Percentiles rank a stretch among this genome's conserved stretches.
Conservation (phyloP, 2,329 filamentous ascomycete species). For the Xylaria sp. region DNA sequence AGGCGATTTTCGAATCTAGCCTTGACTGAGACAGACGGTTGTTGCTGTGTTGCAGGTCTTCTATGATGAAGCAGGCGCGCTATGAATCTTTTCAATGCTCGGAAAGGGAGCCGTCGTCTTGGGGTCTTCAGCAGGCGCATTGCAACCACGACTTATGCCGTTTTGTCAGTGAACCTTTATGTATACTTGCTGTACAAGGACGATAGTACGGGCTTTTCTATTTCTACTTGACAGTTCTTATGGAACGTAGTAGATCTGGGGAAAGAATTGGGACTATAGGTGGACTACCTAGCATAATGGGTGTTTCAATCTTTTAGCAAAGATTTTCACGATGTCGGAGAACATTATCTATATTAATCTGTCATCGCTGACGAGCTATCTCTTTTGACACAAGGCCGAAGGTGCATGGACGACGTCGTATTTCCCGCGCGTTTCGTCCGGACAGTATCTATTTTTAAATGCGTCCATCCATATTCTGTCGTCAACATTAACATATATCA, state of each 20-base stretch:
- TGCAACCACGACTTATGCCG: not conserved
- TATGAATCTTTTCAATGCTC: conserved; percentile 39
- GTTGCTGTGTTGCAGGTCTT: conserved; percentile 12
- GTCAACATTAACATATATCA: not conserved
- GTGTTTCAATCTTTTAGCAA: conserved; percentile 7
- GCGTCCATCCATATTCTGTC: conserved; percentile 6
- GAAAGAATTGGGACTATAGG: conserved; percentile 2
- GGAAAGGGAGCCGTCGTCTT: conserved; percentile 26
- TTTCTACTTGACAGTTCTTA: not conserved
- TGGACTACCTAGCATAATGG: conserved; percentile 9
- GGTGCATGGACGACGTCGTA: conserved; percentile 6
- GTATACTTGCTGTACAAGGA: not conserved
- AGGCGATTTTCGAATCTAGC: conserved; percentile 42
- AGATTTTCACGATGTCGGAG: conserved; percentile 9
- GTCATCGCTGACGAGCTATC: conserved; percentile 15
- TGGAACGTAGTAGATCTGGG: conserved; percentile 3
- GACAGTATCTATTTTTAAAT: conserved; percentile 37
- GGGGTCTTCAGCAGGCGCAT: conserved; percentile 38
- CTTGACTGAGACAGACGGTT: conserved; percentile 24
- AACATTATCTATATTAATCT: conserved; percentile 20
- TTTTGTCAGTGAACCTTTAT: not conserved
- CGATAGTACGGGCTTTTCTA: not conserved
- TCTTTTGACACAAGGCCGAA: conserved; percentile 3
- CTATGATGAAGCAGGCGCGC: conserved; percentile 29
- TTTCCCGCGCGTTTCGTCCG: conserved; percentile 15